phyloP scores from a whole-genome alignment of 2,329 filamentous ascomycete species.

The Colletotrichum zoysiae region DNA sequence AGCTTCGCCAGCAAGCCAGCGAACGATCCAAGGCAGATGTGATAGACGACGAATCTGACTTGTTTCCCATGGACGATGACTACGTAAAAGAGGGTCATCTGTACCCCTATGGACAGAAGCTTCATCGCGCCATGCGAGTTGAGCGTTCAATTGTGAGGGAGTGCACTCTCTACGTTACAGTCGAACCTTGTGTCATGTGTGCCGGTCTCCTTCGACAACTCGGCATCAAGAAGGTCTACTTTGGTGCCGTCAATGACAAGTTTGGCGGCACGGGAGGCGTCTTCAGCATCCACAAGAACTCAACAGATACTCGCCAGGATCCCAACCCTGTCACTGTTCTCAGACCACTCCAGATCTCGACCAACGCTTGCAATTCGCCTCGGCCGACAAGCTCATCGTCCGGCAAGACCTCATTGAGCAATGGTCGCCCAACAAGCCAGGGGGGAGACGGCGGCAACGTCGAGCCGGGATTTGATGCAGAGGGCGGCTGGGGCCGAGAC shows the following conservation, averaged over 20 bases:
- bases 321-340: conserved; percentile 3
- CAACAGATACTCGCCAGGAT: conserved; percentile 44
- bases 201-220: conserved; percentile 92
- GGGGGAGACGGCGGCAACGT: conserved; percentile 74
- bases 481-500: conserved; percentile 88
- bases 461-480: conserved; percentile 83
- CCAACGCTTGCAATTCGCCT: conserved; percentile 16
- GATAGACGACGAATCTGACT: conserved; percentile 43
- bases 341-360: conserved; percentile 18
- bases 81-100: conserved; percentile 68
- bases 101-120: conserved; percentile 72
- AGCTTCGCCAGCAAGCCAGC: conserved; percentile 28
- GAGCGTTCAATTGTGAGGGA: conserved; percentile 77
- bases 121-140: conserved; percentile 68
- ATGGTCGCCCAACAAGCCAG: conserved; percentile 43
- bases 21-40: conserved; percentile 43
- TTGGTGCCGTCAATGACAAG: conserved; percentile 94
- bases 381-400: conserved; percentile 27
- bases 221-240: conserved; percentile 89
- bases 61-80: conserved; percentile 59
- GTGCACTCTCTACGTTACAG: conserved; percentile 90
- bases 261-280: conserved; percentile 98
- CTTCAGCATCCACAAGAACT: conserved; percentile 82
- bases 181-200: conserved; percentile 99
- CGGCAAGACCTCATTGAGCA: conserved; percentile 5